Base-by-base conservation (phyloP, 129 eudicot genomes). In the Flaveria robusta region DNA sequence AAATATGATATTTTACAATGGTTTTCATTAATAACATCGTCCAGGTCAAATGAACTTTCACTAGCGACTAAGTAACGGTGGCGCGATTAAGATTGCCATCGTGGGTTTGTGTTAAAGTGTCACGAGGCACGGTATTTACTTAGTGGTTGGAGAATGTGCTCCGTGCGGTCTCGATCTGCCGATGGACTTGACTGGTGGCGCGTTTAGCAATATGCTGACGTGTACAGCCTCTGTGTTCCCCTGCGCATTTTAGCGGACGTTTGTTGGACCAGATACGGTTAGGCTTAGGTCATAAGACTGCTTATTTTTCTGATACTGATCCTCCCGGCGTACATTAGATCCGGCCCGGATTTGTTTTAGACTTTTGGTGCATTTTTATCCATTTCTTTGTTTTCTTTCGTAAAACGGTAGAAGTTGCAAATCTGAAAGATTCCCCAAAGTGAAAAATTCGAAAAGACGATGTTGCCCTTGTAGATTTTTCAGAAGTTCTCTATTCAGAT, bases 281-380 rank as follows among this genome's bases (percentile, higher is more conserved):
- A 84, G 64, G 74, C 42, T 69, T 71, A 54, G 79, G 24, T 65
- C 69, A 47, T 75, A 43, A 49, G 39, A 62, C 6, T 59, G n/a
- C 46, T 68, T 66, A 42, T 63, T 47, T 81, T 70, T 54, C 75
- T 51, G 74, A 45, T 16, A 19, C 45, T 66, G 60, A 66, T 23
- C 58, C 52, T 78, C 74, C 43, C 64, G 74, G 77, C 71, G 81
- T 71, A 74, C 68, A 54, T 83, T 74, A 73, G 74, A 74, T 71
- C 71, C 31, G 76, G 77, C 73, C 64, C 27, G 74, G 75, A 74
- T 68, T 74, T 58, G 65, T 55, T 62, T 1, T 49, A 43, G 69
- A 42, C 11, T 77, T 70, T 34, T 59, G 42, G 24, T 47, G 66
- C 16, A 49, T 26, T 54, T 62, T 68, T 45, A 59, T 77, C 22